Percentiles rank a stretch among this genome's conserved stretches.
phyloP scores from a whole-genome alignment of 106 monocot species.

The Chionographis japonica region DNA sequence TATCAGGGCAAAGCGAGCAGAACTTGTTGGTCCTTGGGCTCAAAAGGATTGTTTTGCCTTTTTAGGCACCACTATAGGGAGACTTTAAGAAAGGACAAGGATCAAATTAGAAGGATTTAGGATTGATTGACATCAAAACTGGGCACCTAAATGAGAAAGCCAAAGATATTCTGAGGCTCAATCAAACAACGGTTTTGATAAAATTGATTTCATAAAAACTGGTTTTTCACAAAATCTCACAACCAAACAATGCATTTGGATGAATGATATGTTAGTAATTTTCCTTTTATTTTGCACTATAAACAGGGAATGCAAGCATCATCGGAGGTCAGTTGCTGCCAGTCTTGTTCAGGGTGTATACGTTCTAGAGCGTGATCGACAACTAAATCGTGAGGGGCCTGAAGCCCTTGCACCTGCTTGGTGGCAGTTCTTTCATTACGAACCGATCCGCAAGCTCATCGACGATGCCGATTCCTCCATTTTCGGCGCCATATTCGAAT shows the following conservation, averaged over 20 bases:
- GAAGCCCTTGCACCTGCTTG: constrained; percentile 71
- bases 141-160: no score
- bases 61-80: no score
- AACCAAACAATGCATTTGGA: neutral
- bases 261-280: neutral
- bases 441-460: constrained; percentile 51
- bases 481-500: constrained; percentile 81
- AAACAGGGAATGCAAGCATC: constrained; percentile 51
- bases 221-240: neutral
- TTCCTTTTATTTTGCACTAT: neutral
- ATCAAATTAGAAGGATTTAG: no score
- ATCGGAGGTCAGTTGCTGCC: constrained; percentile 71
- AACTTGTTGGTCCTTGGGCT: no score
- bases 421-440: constrained; percentile 90
- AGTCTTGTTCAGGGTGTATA: constrained; percentile 83
- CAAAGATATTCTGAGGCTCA: no score
- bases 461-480: constrained; percentile 82
- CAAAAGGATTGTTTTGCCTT: no score
- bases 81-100: no score
- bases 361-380: constrained; percentile 76
- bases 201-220: neutral
- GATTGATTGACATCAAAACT: no score
- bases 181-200: neutral
- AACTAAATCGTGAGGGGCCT: constrained; percentile 34
- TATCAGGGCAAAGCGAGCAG: no score